Evolutionary conservation across 768 basidiomycete species (phyloP), one percentile per base, ranked within the genome.

Genomic region (Boletus vermiculosoides): DNA sequence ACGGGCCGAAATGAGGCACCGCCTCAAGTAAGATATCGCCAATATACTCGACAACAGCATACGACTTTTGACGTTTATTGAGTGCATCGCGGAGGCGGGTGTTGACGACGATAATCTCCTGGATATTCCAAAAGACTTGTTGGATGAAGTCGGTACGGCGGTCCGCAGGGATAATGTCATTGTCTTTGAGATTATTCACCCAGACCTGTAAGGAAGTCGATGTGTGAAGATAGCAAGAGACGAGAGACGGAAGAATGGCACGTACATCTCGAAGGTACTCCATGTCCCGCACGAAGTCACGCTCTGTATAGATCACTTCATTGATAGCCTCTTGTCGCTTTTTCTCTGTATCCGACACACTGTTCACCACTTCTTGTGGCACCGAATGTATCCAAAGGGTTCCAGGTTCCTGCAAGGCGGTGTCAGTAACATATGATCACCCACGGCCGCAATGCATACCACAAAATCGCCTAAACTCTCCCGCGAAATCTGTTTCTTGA

Each of bases 71-170:
- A 10, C 97, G 84, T 74, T 95, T 97, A 62, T 87, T 95, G 50
- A 99, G 80, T 7, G 92, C 88, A 67, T 99, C 97, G 4, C 94
- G 87, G n/a, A 99, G 80, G 18, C 88, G 82, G 1, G 83, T 91
- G 71, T 96, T 98, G 63, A 98, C 94, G 0, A 83, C 82, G 54
- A 98, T 88, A 63, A 99, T 94, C 61, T 97, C 94, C 62, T 88
- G 84, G 22, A 98, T 80, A 69, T 99, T 99, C 97, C 97, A 98
- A 74, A 99, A 98, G 45, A 98, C 94, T 67, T 97, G 95, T 28
- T 86, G 81, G 33, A 98, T 77, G 72, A 99, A 97, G 65, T 92
- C 89, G 22, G 86, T 85, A 20, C 92, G 83, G 47, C 91, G 82
- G 0, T 82, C 78, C 34, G 81, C 77, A 2, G 94, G 87, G 49